phyloP scores from a whole-genome alignment of 1,284 basidiomycete genomes.

The Naganishia liquefaciens region DNA sequence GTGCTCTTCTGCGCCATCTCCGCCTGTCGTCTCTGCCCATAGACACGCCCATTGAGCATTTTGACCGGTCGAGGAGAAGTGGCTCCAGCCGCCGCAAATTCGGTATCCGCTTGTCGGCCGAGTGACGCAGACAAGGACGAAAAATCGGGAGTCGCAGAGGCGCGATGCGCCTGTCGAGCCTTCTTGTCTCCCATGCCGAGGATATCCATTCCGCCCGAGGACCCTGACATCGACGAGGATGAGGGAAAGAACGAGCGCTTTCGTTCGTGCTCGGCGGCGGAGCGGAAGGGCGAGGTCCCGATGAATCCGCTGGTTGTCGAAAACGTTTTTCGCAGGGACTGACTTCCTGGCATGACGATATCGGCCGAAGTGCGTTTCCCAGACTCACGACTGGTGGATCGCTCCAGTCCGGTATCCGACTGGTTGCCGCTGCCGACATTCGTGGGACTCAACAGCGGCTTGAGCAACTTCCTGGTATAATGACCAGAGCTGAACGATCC shows the following conservation, averaged over 20 bases:
- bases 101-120: slow-evolving; percentile 21
- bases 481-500: slow-evolving; percentile 24
- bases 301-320: slow-evolving; percentile 47
- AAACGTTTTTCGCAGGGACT: slow-evolving; percentile 50
- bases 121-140: slow-evolving; percentile 28
- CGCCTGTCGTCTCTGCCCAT: slow-evolving; percentile 48
- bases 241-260: slow-evolving; percentile 41
- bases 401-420: slow-evolving; percentile 33
- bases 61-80: slow-evolving; percentile 37
- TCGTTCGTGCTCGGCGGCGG: slow-evolving; percentile 42
- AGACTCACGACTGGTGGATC: slow-evolving; percentile 6
- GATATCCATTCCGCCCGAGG: slow-evolving; percentile 7
- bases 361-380: slow-evolving; percentile 8
- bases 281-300: slow-evolving; percentile 48
- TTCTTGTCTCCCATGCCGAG: slow-evolving; percentile 14
- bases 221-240: slow-evolving; percentile 18
- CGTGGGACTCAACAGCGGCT: slow-evolving; percentile 32
- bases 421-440: slow-evolving; percentile 38
- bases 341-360: slow-evolving; percentile 36
- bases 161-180: slow-evolving; percentile 11
- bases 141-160: slow-evolving; percentile 23
- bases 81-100: slow-evolving; percentile 18
- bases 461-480: slow-evolving; percentile 47
- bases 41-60: slow-evolving; percentile 54
- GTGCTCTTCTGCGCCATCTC: slow-evolving; percentile 42